Conservation (phyloP, 345 rosid species). For the Barbarea vulgaris region DNA sequence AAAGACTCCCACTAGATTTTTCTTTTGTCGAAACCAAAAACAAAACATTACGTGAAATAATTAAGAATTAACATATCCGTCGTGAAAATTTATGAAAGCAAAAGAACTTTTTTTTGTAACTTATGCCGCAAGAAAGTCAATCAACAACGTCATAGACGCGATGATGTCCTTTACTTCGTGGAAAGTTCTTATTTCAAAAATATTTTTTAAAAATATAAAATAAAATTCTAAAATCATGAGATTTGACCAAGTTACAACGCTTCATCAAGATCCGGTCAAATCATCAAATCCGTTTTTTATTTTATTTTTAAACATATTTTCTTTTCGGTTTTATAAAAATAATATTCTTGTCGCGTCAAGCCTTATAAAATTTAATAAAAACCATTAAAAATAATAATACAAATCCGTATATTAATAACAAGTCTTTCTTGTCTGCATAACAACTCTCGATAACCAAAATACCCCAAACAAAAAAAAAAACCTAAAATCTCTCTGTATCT, state of each 20-base stretch:
- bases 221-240: neutral
- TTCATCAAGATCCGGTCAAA: constrained; percentile 33
- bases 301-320: neutral
- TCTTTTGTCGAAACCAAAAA: neutral
- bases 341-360: constrained; percentile 35
- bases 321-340: neutral
- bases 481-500: constrained; percentile 5
- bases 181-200: constrained; percentile 39
- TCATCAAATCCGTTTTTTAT: neutral
- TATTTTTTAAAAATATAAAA: no score
- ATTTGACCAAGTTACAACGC: constrained; percentile 38
- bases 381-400: neutral
- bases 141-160: constrained; percentile 18
- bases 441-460: constrained; percentile 21
- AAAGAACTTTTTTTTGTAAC: neutral
- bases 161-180: constrained; percentile 5
- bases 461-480: neutral
- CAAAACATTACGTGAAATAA: neutral
- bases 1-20: neutral
- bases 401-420: constrained; percentile 23
- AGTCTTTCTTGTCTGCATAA: constrained; percentile 33
- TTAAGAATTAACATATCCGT: neutral
- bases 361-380: neutral
- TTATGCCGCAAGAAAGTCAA: constrained; percentile 35
- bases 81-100: constrained; percentile 7